Evolutionary conservation across 768 basidiomycete genomes (phyloP).

Genomic region (Kwoniella bestiolae): DNA sequence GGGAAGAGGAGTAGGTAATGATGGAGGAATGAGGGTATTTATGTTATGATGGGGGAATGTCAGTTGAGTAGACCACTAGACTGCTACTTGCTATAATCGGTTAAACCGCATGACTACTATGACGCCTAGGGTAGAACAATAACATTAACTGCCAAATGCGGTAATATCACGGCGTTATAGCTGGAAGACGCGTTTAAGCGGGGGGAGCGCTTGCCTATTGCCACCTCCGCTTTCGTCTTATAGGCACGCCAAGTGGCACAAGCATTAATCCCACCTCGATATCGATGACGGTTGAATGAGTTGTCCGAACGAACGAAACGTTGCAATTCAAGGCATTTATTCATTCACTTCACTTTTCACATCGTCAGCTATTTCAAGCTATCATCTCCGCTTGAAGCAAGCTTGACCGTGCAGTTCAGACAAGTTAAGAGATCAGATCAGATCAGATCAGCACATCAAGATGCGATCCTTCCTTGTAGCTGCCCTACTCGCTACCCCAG

Average conservation of each 20-base stretch:
- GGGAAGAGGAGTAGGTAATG: not conserved
- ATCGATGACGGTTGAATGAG: conserved; percentile 2
- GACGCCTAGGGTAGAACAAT: not conserved
- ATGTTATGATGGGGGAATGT: conserved; percentile 1
- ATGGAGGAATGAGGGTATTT: not conserved
- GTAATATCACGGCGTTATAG: conserved; percentile 14
- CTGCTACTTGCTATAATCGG: conserved; percentile 11
- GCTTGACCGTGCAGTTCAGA: not conserved
- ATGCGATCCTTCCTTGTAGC: conserved; percentile 13
- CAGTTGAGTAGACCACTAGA: not conserved
- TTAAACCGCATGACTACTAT: not conserved
- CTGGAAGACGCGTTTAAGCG: not conserved
- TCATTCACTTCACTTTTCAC: no score
- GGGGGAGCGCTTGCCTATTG: not conserved
- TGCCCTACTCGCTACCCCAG: conserved; percentile 22
- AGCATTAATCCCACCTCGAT: no score
- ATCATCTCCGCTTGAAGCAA: not conserved
- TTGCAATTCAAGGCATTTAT: not conserved
- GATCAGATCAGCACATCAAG: not conserved
- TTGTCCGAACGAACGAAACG: no score
- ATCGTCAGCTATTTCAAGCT: no score
- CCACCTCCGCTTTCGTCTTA: not conserved
- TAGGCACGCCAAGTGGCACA: conserved; percentile 3
- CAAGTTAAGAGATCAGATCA: no score
- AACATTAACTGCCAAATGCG: conserved; percentile 4